phyloP scores from a whole-genome alignment of 192 early-diverging fungal genomes.

The Coemansia erecta region DNA sequence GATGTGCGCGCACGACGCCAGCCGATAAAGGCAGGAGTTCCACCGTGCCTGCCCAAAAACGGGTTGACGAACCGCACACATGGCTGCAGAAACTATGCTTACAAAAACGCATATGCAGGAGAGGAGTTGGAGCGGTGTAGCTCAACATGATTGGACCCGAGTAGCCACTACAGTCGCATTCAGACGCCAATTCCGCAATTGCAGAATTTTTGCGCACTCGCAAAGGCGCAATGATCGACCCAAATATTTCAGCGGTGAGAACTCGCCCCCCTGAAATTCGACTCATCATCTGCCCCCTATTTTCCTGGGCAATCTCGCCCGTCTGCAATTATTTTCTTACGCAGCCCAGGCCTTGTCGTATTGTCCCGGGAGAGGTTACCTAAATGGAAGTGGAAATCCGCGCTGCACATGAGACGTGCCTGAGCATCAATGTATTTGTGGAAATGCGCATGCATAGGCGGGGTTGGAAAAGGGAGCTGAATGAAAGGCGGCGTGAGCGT shows the following conservation, averaged over 20 bases:
- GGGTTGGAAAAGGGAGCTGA: neutral
- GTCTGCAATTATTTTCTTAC: neutral
- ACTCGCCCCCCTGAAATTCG: too few species aligned
- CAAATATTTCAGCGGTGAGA: too few species aligned
- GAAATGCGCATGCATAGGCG: neutral
- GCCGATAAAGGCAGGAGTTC: too few species aligned
- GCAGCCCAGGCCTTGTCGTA: neutral
- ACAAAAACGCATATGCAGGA: neutral
- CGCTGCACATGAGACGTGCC: neutral
- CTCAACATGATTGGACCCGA: conserved; percentile 8
- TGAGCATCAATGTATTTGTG: neutral
- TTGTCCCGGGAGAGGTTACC: conserved; percentile 4
- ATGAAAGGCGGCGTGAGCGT: neutral
- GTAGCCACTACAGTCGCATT: neutral
- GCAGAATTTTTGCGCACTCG: neutral
- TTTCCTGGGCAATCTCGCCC: neutral
- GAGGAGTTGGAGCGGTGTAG: too few species aligned
- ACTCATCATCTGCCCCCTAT: too few species aligned
- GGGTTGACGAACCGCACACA: too few species aligned
- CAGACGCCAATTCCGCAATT: conserved; percentile 1
- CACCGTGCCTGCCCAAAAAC: too few species aligned
- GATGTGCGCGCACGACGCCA: too few species aligned
- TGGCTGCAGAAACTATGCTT: neutral
- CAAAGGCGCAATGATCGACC: neutral
- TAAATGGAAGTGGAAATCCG: conserved; percentile 8